These are phyloP conservation scores for Barnettozyma salicaria DNA, from an alignment of 805 yeast genomes.

Conservation along the genomic window DNA sequence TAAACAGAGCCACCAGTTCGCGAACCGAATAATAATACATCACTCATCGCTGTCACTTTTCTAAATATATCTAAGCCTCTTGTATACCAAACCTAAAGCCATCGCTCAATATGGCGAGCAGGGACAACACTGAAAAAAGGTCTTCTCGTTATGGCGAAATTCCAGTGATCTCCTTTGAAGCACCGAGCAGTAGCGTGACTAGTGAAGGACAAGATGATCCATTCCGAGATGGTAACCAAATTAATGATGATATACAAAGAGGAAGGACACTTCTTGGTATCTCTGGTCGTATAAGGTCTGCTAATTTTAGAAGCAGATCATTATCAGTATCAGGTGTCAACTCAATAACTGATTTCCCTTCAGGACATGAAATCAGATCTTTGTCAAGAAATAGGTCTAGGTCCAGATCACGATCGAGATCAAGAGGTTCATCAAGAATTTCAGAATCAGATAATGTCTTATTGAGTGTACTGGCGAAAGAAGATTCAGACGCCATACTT, in stretches of 20 bases:
- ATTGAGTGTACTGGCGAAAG: constrained; percentile 10
- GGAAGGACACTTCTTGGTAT: constrained; percentile 2
- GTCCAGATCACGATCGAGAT: constrained; percentile 4
- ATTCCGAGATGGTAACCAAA: not conserved
- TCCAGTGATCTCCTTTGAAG: constrained; percentile 9
- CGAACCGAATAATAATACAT: no score
- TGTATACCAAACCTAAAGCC: no score
- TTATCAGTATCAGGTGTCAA: no score
- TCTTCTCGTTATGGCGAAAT: no score
- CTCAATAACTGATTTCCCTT: no score
- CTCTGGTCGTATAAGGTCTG: not conserved
- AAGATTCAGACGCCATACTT: constrained; percentile 11
- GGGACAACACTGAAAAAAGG: no score
- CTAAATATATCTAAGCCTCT: no score
- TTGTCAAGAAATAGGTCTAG: constrained; percentile 1
- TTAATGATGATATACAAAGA: not conserved
- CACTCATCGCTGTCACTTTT: no score
- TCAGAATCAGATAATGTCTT: constrained; percentile 7
- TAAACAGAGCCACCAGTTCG: no score
- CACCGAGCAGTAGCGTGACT: not conserved
- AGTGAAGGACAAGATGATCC: not conserved
- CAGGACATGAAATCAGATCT: not conserved
- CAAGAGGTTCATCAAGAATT: constrained; percentile 1
- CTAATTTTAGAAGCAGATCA: not conserved
- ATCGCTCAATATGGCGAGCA: no score